A percentile compares a stretch with the other conserved stretches of the same genome.
phyloP scores from a whole-genome alignment of 768 basidiomycete species.

The Boletus vinaceobasis region DNA sequence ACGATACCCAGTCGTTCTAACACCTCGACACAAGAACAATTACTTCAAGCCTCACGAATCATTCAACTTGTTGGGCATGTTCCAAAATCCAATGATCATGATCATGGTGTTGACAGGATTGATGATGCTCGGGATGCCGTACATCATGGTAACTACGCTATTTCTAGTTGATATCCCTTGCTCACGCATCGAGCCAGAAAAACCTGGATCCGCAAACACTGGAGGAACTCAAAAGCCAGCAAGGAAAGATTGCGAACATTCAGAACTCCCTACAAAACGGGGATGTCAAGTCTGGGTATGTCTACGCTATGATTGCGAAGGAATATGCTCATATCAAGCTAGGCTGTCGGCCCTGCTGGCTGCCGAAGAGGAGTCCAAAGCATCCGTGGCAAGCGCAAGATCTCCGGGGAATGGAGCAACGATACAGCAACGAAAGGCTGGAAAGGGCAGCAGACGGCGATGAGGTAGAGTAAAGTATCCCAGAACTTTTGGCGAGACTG shows the following conservation, averaged over 20 bases:
- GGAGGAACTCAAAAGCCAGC: conserved; percentile 61
- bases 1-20: conserved; percentile 58
- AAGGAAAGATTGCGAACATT: conserved; percentile 51
- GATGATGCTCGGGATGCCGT: conserved; percentile 72
- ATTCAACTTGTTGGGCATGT: conserved; percentile 73
- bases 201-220: conserved; percentile 70
- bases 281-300: conserved; percentile 57
- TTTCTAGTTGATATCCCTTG: not conserved
- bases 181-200: conserved; percentile 45
- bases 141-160: conserved; percentile 55
- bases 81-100: conserved; percentile 83
- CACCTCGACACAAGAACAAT: conserved; percentile 50
- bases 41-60: conserved; percentile 70
- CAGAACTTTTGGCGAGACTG: not conserved
- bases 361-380: conserved; percentile 38
- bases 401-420: conserved; percentile 20
- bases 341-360: conserved; percentile 46
- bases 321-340: conserved; percentile 2
- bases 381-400: conserved; percentile 19
- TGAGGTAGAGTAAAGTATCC: conserved; percentile 8
- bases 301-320: conserved; percentile 8
- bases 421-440: conserved; percentile 33
- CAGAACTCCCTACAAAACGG: conserved; percentile 58
- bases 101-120: conserved; percentile 65
- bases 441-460: conserved; percentile 35